Evolutionary conservation across 345 rosid genomes (phyloP), one percentile per base, ranked within the genome.

Genomic region (Carallia brachiata): DNA sequence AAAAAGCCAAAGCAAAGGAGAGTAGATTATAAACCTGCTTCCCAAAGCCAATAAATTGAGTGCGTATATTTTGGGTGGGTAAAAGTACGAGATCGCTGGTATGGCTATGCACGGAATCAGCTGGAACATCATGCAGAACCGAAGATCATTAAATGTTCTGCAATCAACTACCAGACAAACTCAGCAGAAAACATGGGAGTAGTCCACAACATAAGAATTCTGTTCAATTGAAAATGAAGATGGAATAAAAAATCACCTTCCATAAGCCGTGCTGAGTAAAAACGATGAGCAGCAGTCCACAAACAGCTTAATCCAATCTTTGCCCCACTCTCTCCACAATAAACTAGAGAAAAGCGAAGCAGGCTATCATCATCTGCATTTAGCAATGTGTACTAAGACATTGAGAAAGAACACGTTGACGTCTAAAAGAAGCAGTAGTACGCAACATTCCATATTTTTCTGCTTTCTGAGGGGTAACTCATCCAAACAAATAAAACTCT

Each of bases 101-200:
- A 90, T 85, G 16, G 59, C 87, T 65, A 85, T n/a, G 74, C 85
- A 84, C 5, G 91, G 90, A 74, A 88, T 82, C 84, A 86, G 76
- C 84, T 88, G 90, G 89, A 86, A 88, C 84, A 82, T 81, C 85
- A 88, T 77, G 87, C 93, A 84, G 73, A 88, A 79, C 78, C 87
- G 88, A 79, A 88, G 87, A 84, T 90, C 93, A 73, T 86, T 85
- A 86, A 90, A 92, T 77, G 83, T 80, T 90, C 97, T 89, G 97
- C 93, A 90, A 87, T 80, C 86, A 88, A 80, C 90, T 83, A 78
- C 71, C 63, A 71, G 73, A 60, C 65, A 60, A 53, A 63, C 73
- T 78, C 72, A 77, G 79, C 65, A 68, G 48, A 80, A 75, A 67
- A 23, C 36, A 37, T 36, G 59, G 52, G 9, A 69, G 31, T 37